phyloP scores from a whole-genome alignment of 768 basidiomycete genomes.

The Tremella fuciformis region DNA sequence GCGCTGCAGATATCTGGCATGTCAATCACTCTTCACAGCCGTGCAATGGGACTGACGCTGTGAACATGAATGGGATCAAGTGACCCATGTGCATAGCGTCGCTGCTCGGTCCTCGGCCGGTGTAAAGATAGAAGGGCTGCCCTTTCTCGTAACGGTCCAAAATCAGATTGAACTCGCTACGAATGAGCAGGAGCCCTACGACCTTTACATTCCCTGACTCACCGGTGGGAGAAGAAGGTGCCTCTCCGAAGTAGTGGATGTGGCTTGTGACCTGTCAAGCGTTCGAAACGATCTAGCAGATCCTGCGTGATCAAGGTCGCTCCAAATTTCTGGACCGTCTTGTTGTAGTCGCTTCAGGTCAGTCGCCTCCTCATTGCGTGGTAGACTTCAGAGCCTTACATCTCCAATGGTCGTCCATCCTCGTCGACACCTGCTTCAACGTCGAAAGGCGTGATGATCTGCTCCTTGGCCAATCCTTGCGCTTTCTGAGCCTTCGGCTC shows the following conservation, averaged over 20 bases:
- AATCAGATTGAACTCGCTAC: constrained; percentile 86
- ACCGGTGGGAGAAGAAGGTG: constrained; percentile 98
- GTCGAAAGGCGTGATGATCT: constrained; percentile 96
- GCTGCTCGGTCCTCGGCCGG: constrained; percentile 92
- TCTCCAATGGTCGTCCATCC: constrained; percentile 70
- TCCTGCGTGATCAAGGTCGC: constrained; percentile 74
- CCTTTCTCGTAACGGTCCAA: constrained; percentile 92
- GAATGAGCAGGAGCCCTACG: constrained; percentile 7
- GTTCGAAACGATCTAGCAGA: constrained; percentile 83
- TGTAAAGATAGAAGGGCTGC: constrained; percentile 97
- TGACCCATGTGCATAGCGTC: constrained; percentile 98
- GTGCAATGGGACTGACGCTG: constrained; percentile 64
- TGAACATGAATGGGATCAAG: constrained; percentile 94
- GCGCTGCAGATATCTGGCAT: constrained; percentile 87
- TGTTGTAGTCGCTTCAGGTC: constrained; percentile 83
- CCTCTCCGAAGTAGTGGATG: constrained; percentile 85
- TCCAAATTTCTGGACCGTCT: constrained; percentile 89
- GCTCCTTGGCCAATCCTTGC: constrained; percentile 55
- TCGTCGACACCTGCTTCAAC: constrained; percentile 84
- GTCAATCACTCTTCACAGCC: neutral
- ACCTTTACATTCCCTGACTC: constrained; percentile 31
- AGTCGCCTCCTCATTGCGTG: neutral
- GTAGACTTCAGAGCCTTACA: constrained; percentile 47
- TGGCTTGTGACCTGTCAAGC: constrained; percentile 78
- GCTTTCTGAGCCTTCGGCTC: neutral